These are phyloP conservation scores for Trichoderma arundinaceum DNA, from an alignment of 2,329 filamentous ascomycete species.

Conservation along the genomic window DNA sequence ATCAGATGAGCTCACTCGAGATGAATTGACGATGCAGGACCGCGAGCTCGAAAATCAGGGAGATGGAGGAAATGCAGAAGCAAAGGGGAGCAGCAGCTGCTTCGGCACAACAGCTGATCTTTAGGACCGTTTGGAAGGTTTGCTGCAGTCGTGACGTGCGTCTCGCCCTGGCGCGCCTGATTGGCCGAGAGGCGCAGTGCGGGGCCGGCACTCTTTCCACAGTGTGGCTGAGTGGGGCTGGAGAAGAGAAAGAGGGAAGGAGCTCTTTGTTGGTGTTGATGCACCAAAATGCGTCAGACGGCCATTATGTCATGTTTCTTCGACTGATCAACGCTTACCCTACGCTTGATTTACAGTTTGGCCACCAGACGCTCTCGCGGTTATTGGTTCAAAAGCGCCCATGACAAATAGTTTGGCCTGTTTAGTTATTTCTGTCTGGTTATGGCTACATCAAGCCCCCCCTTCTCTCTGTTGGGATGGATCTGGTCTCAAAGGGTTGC, in stretches of 20 bases:
- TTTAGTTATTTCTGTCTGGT: neutral
- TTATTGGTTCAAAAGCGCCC: neutral
- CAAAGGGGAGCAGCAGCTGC: slow-evolving; percentile 13
- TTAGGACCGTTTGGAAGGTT: slow-evolving; percentile 12
- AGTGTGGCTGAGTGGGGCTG: slow-evolving; percentile 27
- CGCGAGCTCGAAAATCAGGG: neutral
- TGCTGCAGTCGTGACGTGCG: slow-evolving; percentile 31
- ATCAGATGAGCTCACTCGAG: neutral
- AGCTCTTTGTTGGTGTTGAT: neutral
- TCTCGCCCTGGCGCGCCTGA: slow-evolving; percentile 15
- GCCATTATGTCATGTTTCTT: neutral
- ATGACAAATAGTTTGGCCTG: neutral
- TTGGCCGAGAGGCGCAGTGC: neutral
- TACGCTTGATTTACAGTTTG: slow-evolving; percentile 11
- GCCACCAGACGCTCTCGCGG: neutral
- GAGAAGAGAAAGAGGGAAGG: neutral
- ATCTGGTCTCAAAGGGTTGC: too few relatives aligned
- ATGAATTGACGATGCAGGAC: slow-evolving; percentile 20
- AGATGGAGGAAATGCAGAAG: slow-evolving; percentile 12
- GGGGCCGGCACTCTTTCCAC: slow-evolving; percentile 12
- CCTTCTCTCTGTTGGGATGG: too few relatives aligned
- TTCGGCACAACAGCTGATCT: slow-evolving; percentile 22
- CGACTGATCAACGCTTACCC: slow-evolving; percentile 1
- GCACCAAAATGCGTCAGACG: too few relatives aligned
- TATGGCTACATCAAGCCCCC: too few relatives aligned